Evolutionary conservation across 176 grass and related monocot genomes (phyloP), one percentile per base, ranked within the genome.

Genomic region (Chloris gayana): DNA sequence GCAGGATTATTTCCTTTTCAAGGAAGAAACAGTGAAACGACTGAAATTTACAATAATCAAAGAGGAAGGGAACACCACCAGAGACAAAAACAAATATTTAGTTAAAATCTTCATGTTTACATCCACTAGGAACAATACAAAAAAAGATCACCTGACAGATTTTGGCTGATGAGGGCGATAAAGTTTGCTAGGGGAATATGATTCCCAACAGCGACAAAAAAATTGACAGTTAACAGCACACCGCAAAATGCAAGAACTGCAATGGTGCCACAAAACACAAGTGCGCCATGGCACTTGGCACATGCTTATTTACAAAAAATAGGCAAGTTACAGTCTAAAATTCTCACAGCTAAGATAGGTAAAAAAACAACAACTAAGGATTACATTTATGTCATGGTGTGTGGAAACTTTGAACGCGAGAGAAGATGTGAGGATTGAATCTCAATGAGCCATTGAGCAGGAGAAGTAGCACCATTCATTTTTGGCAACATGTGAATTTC

Each of bases 211-310:
- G 4, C 35, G 7, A 37, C 35, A 37, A 37, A 37, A 37, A 6
- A 37, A 5, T 5, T 37, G 35, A 2, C 35, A 37, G 35, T 56
- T 80, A 44, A 44, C 9, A 44, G 41, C 41, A 10, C 41, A 44
- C 41, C 9, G 46, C 76, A 53, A 77, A 26, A 79, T 85, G 68
- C 62, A 80, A 80, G 61, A 81, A 69, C n/a, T 27, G 41, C 41
- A 8, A 13, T 44, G 9, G 1, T 44, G 41, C 11, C 41, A 44
- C 10, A 12, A 44, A 44, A 44, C 11, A 44, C 41, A 44, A 12
- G 41, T 44, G 41, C 35, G 3, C 35, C 35, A 37, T 37, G 7
- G 41, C 68, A 33, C 18, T 69, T 41, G 51, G 41, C 78, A 86
- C 63, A 69, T 64, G 38, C 58, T 77, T 21, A 26, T 46, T 31